Base-by-base conservation (phyloP, 2,329 filamentous ascomycete species). In the Aspergillus pseudonomiae region DNA sequence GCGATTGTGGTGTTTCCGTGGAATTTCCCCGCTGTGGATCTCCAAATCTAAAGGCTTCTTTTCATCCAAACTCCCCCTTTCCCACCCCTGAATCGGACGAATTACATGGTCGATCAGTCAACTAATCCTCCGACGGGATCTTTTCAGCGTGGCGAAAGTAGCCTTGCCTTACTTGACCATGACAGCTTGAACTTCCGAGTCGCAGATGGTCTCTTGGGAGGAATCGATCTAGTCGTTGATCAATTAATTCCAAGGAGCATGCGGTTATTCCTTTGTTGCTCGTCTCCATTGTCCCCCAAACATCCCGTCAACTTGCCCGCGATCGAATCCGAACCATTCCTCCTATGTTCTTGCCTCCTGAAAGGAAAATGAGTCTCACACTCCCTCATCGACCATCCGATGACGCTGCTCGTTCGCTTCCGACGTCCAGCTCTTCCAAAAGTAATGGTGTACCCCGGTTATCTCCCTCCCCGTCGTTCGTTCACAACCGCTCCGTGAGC, bases 391-490 rank as follows among this genome's bases (percentile, higher is more conserved):
- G 77, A 63, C 76, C 79, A 34, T 76, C 79, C 19, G 78, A 78
- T 60, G 76, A 77, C 63, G 76, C 75, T 28, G 71, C 72, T 50
- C 74, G 73, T 87, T 89, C 71, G 79, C 87, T 36, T 81, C 85
- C 12, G 64, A 68, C 58, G 65, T 72, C 48, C 71, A 78, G 32
- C 73, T 74, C 39, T 52, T 72, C 77, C 14, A 75, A 84, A 58
- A 78, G 77, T 45, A 86, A 84, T 67, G 85, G 82, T 36, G 78
- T 82, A 28, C 86, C 86, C 36, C 81, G 79, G 65, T 85, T 65
- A 82, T 90, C 73, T 81, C 91, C 78, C 84, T 89, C 70, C 85
- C 87, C 46, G 74, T 91, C 64, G 84, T 86, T 65, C 80, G 78
- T 65, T 77, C 84, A 63, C 79, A 84, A 62, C 78, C 83, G 68